Evolutionary conservation across 2,329 filamentous ascomycete species (phyloP).

Genomic region (Keithomyces neogunnii): DNA sequence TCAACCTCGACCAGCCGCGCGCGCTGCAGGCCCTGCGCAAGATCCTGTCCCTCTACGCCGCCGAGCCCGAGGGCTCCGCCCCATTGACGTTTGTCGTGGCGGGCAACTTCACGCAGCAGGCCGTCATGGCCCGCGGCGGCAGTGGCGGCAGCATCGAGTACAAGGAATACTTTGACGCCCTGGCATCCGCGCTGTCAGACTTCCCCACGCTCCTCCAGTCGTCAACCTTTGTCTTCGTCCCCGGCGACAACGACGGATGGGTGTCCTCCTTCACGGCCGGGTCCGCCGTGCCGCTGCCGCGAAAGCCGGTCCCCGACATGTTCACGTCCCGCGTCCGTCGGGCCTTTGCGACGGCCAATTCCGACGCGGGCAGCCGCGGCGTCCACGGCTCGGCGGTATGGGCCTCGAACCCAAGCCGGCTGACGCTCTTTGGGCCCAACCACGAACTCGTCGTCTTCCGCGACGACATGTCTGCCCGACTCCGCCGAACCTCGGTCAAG

Average conservation of each 20-base stretch:
- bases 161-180: constrained; percentile 88
- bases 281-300: constrained; percentile 60
- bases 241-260: constrained; percentile 98
- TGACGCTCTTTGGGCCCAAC: constrained; percentile 78
- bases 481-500: constrained; percentile 68
- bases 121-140: constrained; percentile 58
- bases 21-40: constrained; percentile 73
- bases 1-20: constrained; percentile 78
- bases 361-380: constrained; percentile 48
- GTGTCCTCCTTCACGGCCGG: constrained; percentile 75
- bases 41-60: constrained; percentile 66
- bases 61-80: constrained; percentile 51
- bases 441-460: constrained; percentile 83
- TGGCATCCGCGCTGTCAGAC: constrained; percentile 75
- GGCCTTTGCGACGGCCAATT: constrained; percentile 70
- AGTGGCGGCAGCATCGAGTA: constrained; percentile 85
- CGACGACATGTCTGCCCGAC: constrained; percentile 74
- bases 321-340: constrained; percentile 84
- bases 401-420: constrained; percentile 77
- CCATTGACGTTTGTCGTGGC: constrained; percentile 77
- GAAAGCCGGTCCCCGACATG: constrained; percentile 69
- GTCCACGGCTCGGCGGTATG: constrained; percentile 58
- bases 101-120: constrained; percentile 70
- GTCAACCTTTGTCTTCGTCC: constrained; percentile 85
- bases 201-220: constrained; percentile 72